Evolutionary conservation across 192 early-diverging fungal genomes (phyloP), one percentile per base, ranked within the genome.

Genomic region (Coemansia sp.): DNA sequence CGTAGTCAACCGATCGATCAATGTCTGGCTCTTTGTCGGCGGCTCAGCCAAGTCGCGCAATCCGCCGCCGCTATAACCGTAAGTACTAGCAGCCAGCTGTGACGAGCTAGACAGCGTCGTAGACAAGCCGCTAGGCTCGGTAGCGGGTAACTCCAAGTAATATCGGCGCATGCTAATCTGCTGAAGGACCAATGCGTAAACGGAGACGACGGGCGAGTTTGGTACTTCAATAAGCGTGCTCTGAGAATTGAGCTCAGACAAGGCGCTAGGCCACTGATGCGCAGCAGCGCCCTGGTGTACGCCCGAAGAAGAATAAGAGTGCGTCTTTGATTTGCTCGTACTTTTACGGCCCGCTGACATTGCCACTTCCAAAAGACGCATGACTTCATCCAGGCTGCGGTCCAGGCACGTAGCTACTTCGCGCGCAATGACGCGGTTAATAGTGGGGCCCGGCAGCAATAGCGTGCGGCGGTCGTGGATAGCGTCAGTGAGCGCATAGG

Each of bases 121-220:
- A 1, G 51, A 53, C 27, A 53, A 12, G 67, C 25, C 7, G 58
- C 42, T 1, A 44, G 31, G 21, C 36, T 42, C 41, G 53, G 31
- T 45, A 2, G 59, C 38, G 2, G 74, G 78, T 63, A 76, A 41
- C 3, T 81, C 78, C 50, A 81, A 45, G 45, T 73, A 81, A 36
- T 78, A 78, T n/a, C 76, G 61, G 25, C 76, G 75, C 72, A 75
- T 65, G 44, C 68, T 45, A 36, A 83, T 83, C 53, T 83, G 81
- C 66, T 78, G 75, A 62, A 77, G n/a, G 14, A 85, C 76, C 34
- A 85, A 62, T 1, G 74, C 70, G 48, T 85, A 85, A 5, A 85
- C 75, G 0, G 84, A 85, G 1, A 77, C 77, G 17, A 79, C 71
- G 0, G 84, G 84, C 53, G 76, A 82, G 72, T 82, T 82, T n/a